Percentiles rank a stretch among this genome's conserved stretches.
These are phyloP conservation scores for Trametes punicea DNA, from an alignment of 768 basidiomycete genomes.

Conservation along the genomic window DNA sequence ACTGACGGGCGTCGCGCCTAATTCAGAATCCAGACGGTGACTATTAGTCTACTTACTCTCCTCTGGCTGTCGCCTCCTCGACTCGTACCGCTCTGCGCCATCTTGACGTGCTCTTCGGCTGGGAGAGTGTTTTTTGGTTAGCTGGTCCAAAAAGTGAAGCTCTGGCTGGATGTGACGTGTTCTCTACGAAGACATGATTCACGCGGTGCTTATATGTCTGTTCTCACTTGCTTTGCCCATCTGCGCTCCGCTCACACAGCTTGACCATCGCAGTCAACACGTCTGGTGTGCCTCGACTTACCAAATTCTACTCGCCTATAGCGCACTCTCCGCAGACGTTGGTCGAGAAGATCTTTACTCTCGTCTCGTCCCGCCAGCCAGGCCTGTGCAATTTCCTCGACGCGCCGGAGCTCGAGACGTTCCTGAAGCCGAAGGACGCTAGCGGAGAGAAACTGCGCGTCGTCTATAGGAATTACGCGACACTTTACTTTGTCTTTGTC, in stretches of 20 bases:
- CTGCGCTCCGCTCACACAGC: conserved; percentile 10
- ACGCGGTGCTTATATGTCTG: conserved; percentile 80
- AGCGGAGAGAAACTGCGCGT: conserved; percentile 70
- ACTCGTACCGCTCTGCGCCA: background rate
- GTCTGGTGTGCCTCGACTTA: conserved; percentile 77
- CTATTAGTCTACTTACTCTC: too few relatives aligned
- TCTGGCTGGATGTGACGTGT: background rate
- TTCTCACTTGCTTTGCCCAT: background rate
- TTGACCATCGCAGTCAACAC: conserved; percentile 72
- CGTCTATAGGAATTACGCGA: conserved; percentile 94
- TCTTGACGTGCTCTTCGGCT: background rate
- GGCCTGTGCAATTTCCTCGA: conserved; percentile 96
- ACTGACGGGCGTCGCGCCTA: too few relatives aligned
- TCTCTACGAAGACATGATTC: conserved; percentile 53
- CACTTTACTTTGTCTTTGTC: conserved; percentile 95
- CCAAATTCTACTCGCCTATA: conserved; percentile 86
- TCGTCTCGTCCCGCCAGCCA: conserved; percentile 77
- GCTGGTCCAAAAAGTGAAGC: background rate
- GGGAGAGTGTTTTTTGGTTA: too few relatives aligned
- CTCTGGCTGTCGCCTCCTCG: too few relatives aligned
- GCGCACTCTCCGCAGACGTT: conserved; percentile 65
- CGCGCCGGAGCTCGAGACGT: conserved; percentile 79
- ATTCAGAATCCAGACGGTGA: too few relatives aligned
- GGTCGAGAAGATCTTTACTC: conserved; percentile 85
- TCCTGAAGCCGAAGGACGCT: conserved; percentile 52